A percentile compares a stretch with the other conserved stretches of the same genome.
phyloP scores from a whole-genome alignment of 352 stramenopile species.

The Phytophthora idaei region DNA sequence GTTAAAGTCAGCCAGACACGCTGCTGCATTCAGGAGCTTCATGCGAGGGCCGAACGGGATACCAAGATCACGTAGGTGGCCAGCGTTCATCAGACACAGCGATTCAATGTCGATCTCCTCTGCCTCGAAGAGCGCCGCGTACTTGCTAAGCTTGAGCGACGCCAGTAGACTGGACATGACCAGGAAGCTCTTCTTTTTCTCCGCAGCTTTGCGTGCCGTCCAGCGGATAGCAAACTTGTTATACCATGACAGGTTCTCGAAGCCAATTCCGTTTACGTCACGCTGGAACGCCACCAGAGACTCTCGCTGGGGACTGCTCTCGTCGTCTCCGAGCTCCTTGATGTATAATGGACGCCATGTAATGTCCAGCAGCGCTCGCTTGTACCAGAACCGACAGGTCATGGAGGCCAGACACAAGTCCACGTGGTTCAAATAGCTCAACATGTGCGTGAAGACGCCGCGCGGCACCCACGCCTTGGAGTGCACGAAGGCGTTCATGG shows the following conservation, averaged over 20 bases:
- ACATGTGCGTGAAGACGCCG: conserved; percentile 87
- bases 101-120: conserved; percentile 91
- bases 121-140: conserved; percentile 84
- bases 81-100: conserved; percentile 87
- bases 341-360: conserved; percentile 88
- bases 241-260: conserved; percentile 86
- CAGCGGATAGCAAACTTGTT: conserved; percentile 87
- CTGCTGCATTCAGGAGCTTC: conserved; percentile 85
- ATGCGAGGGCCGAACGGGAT: conserved; percentile 86
- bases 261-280: conserved; percentile 84
- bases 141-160: conserved; percentile 84
- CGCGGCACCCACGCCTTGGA: conserved; percentile 86
- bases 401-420: conserved; percentile 85
- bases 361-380: conserved; percentile 83
- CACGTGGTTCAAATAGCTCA: conserved; percentile 88
- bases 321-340: conserved; percentile 82
- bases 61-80: conserved; percentile 79
- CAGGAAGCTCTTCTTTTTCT: conserved; percentile 90
- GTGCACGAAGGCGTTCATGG: conserved; percentile 88
- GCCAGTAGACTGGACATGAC: conserved; percentile 84
- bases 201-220: conserved; percentile 78
- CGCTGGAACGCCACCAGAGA: conserved; percentile 88
- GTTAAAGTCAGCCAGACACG: conserved; percentile 83
- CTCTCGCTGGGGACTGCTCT: conserved; percentile 76
- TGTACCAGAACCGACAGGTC: conserved; percentile 89